Evolutionary conservation across 345 rosid species (phyloP), one percentile per base, ranked within the genome.

Genomic region (Hibiscus syriacus): DNA sequence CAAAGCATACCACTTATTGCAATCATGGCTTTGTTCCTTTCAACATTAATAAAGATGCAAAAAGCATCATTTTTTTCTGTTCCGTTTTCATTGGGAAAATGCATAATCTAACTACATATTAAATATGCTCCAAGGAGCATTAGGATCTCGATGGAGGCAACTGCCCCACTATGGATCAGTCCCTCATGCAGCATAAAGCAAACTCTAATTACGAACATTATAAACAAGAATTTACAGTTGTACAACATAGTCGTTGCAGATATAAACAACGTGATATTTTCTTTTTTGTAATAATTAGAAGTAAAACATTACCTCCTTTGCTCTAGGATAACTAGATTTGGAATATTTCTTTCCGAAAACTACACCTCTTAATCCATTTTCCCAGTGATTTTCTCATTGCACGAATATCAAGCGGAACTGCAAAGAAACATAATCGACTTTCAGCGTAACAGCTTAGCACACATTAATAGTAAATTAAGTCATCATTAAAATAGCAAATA

Each of bases 281-380:
- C 13, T 38, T 11, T 38, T 38, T 38, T 38, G 13, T 38, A 38
- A 13, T 38, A 38, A 25, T 22, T 48, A 48, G 26, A 3, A 4
- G 27, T 27, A 10, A n/a, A 38, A 36, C 13, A 38, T 38, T 38
- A 38, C 41, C 41, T 38, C 41, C 41, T 38, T 38, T 38, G n/a
- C n/a, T n/a, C n/a, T n/a, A n/a, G n/a, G n/a, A n/a, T n/a, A n/a
- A n/a, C n/a, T n/a, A n/a, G 41, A 38, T 38, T 38, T 38, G 41
- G 41, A 38, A 38, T 2, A 38, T 38, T 87, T 93, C 83, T 90
- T 93, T 25, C 97, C 96, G 71, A 90, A 87, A 1, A 93, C 78
- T 27, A 88, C 78, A 64, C 82, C n/a, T 80, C 81, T 90, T 93
- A 70, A 93, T 82, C 97, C 97, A 93, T 76, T 80, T 93, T 10